These are phyloP conservation scores for Pseudomassariella vexata DNA, from an alignment of 2,329 filamentous ascomycete genomes.

Conservation along the genomic window DNA sequence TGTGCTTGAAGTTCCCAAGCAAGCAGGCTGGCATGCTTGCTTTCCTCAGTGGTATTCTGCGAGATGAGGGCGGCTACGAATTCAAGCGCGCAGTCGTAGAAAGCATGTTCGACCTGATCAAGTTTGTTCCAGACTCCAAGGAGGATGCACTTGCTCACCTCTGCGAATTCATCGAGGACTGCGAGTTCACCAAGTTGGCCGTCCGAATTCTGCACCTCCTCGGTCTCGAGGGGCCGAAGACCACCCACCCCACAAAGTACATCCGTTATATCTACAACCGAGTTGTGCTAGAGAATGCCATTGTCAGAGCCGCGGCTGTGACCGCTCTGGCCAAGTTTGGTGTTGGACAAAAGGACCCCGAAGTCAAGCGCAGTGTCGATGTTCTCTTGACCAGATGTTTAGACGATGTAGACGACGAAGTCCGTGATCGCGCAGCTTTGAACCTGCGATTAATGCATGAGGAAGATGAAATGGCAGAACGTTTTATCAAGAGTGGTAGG, in stretches of 20 bases:
- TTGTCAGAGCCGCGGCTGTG: constrained; percentile 90
- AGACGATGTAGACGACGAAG: constrained; percentile 96
- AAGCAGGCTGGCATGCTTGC: constrained; percentile 98
- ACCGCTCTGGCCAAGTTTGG: constrained; percentile 96
- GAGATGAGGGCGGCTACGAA: constrained; percentile 95
- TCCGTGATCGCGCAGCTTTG: constrained; percentile 88
- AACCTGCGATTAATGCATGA: constrained; percentile 90
- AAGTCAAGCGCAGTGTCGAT: constrained; percentile 92
- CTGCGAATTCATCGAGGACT: constrained; percentile 99
- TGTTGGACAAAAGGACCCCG: constrained; percentile 90
- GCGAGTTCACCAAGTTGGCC: constrained; percentile 96
- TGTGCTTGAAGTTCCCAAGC: constrained; percentile 95
- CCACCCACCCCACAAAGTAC: constrained; percentile 93
- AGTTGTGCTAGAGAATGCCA: constrained; percentile 93
- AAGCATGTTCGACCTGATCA: constrained; percentile 99
- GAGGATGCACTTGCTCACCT: constrained; percentile 84
- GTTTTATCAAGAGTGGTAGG: constrained; percentile 89
- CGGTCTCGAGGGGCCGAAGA: constrained; percentile 91
- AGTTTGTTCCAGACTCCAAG: constrained; percentile 88
- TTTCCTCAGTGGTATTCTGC: constrained; percentile 93
- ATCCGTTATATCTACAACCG: constrained; percentile 99
- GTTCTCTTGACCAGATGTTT: constrained; percentile 90
- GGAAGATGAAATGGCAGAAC: constrained; percentile 77
- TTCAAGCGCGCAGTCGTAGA: constrained; percentile 98
- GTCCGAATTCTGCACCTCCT: constrained; percentile 93